Evolutionary conservation across 257 asterid species (phyloP).

Genomic region (Gentiana dahurica): DNA sequence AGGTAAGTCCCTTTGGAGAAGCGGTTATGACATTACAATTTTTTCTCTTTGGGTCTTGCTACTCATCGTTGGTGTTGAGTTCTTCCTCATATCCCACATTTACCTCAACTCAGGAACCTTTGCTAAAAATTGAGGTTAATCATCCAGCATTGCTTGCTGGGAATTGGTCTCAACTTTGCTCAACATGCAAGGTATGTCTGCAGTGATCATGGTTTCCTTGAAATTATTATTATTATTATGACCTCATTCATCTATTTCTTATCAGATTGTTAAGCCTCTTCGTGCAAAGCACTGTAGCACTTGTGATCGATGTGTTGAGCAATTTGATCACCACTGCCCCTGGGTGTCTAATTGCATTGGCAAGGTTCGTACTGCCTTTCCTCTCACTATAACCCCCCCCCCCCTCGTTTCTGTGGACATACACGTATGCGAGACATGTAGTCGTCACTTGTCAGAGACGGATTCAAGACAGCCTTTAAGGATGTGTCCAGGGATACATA

Average conservation of each 20-base stretch:
- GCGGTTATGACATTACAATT: background rate
- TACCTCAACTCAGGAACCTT: constrained; percentile 53
- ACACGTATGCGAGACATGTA: background rate
- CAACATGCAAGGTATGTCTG: constrained; percentile 86
- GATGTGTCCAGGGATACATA: too few relatives aligned
- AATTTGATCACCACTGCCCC: constrained; percentile 99
- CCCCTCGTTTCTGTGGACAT: background rate
- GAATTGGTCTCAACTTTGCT: constrained; percentile 97
- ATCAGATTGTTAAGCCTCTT: constrained; percentile 93
- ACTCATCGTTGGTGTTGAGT: background rate
- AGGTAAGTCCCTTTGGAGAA: constrained; percentile 38
- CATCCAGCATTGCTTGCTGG: constrained; percentile 92
- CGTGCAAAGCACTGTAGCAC: constrained; percentile 99
- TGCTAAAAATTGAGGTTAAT: constrained; percentile 66
- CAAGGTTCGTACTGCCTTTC: constrained; percentile 42
- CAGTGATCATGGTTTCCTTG: background rate
- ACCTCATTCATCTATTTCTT: constrained; percentile 3
- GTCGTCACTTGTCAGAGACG: too few relatives aligned
- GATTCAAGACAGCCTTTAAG: too few relatives aligned
- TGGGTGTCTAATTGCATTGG: constrained; percentile 99
- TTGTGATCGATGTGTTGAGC: constrained; percentile 99
- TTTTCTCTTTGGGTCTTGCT: background rate
- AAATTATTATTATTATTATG: constrained; percentile 2
- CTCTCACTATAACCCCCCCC: background rate
- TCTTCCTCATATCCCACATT: background rate